Conservation (phyloP, 257 asterid species). For the Nicotiana obtusifolia region DNA sequence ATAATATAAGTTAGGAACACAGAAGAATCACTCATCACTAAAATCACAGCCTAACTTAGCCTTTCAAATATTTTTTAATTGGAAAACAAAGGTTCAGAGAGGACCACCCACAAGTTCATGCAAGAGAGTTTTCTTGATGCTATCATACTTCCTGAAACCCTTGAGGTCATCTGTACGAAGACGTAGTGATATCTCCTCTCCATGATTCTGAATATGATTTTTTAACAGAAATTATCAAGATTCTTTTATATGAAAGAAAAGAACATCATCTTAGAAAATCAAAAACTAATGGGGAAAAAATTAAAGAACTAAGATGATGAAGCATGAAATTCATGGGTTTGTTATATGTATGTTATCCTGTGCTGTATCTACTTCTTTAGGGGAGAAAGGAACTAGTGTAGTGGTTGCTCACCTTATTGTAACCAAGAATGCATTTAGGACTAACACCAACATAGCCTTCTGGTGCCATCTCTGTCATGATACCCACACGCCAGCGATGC, state of each 20-base stretch:
- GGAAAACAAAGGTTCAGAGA: background rate
- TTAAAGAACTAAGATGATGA: background rate
- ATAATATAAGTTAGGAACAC: background rate
- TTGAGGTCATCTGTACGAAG: constrained; percentile 93
- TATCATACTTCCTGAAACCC: constrained; percentile 88
- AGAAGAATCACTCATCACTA: background rate
- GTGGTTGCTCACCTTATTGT: constrained; percentile 61
- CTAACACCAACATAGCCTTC: constrained; percentile 87
- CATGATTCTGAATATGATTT: constrained; percentile 55
- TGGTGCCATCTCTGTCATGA: constrained; percentile 96
- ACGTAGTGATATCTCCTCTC: constrained; percentile 92
- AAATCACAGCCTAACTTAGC: background rate
- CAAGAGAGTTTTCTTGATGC: constrained; percentile 82
- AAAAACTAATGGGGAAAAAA: background rate
- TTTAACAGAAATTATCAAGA: constrained; percentile 13
- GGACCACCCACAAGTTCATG: constrained; percentile 68
- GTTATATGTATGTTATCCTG: background rate
- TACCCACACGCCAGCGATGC: constrained; percentile 95
- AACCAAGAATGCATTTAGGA: constrained; percentile 88
- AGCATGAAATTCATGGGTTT: background rate
- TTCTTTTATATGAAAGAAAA: constrained; percentile 15
- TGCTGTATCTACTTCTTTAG: background rate
- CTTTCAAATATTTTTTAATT: background rate
- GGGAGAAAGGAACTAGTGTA: background rate
- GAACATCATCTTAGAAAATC: constrained; percentile 7